Conservation (phyloP, 2,329 filamentous ascomycete genomes). For the Nemania bipapillata region DNA sequence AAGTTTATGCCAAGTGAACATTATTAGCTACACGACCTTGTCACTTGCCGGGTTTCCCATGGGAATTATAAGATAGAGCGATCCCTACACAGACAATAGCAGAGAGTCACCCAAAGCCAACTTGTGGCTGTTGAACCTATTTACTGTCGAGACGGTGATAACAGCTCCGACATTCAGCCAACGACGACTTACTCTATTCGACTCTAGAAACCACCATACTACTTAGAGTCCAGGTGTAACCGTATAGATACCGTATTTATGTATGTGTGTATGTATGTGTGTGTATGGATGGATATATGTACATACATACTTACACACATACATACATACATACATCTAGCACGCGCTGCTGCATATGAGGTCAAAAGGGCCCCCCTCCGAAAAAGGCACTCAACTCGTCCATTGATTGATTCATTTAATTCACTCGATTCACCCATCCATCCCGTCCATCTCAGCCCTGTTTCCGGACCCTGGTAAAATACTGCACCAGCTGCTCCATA, state of each 20-base stretch:
- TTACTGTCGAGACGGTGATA: constrained; percentile 7
- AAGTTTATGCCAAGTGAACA: constrained; percentile 25
- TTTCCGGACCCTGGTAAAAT: constrained; percentile 29
- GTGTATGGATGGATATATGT: too few relatives aligned
- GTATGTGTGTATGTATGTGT: neutral
- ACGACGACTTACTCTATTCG: neutral
- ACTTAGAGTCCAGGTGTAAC: constrained; percentile 4
- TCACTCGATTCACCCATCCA: neutral
- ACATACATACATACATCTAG: neutral
- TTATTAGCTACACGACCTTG: constrained; percentile 16
- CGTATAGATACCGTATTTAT: neutral
- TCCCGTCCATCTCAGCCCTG: constrained; percentile 43
- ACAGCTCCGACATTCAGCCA: neutral
- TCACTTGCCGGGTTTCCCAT: constrained; percentile 2
- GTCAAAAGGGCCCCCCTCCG: constrained; percentile 12
- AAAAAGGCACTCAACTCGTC: neutral
- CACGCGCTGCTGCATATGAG: constrained; percentile 4
- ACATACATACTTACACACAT: too few relatives aligned
- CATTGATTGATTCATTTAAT: neutral
- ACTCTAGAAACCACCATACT: neutral
- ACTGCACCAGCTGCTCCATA: constrained; percentile 33
- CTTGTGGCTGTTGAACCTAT: constrained; percentile 10
- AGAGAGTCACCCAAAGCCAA: constrained; percentile 8
- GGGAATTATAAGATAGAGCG: constrained; percentile 7
- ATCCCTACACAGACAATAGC: neutral